These are phyloP conservation scores for Verticillium zaregamsianum DNA, from an alignment of 2,329 filamentous ascomycete genomes.

Conservation along the genomic window DNA sequence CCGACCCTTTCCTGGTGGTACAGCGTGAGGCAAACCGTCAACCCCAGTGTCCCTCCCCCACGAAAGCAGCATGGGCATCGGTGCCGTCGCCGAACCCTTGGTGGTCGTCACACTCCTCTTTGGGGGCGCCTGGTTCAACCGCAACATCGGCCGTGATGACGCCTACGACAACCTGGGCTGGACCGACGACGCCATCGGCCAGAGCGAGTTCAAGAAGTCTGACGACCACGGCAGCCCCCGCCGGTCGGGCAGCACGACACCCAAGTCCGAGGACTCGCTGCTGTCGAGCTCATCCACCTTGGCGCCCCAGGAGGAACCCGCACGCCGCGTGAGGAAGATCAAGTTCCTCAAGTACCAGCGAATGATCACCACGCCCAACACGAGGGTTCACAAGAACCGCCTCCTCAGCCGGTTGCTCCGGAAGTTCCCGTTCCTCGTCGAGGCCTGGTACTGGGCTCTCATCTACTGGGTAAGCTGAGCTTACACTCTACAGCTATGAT, in stretches of 20 bases:
- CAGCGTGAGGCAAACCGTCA: not conserved
- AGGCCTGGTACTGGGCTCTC: conserved; percentile 74
- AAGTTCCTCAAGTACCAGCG: conserved; percentile 22
- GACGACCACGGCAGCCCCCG: conserved; percentile 30
- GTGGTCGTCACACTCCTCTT: conserved; percentile 38
- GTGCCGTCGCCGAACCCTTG: conserved; percentile 36
- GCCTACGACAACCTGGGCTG: conserved; percentile 13
- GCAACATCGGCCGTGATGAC: conserved; percentile 30
- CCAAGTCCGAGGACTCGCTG: conserved; percentile 9
- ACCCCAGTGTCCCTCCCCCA: not conserved
- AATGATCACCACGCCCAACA: conserved; percentile 57
- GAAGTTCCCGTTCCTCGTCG: conserved; percentile 67
- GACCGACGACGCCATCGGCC: conserved; percentile 2
- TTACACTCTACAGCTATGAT: not conserved
- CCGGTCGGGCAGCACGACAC: conserved; percentile 10
- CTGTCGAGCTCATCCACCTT: conserved; percentile 20
- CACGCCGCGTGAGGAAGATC: conserved; percentile 26
- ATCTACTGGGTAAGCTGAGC: conserved; percentile 66
- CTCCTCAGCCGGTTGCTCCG: conserved; percentile 60
- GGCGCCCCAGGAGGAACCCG: conserved; percentile 20
- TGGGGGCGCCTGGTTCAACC: conserved; percentile 39
- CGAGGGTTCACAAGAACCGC: conserved; percentile 52
- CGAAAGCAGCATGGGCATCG: conserved; percentile 29
- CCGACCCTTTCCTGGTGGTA: too few species aligned
- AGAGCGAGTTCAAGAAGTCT: conserved; percentile 12